phyloP scores from a whole-genome alignment of 345 rosid species.

The Eucalyptus rudis region DNA sequence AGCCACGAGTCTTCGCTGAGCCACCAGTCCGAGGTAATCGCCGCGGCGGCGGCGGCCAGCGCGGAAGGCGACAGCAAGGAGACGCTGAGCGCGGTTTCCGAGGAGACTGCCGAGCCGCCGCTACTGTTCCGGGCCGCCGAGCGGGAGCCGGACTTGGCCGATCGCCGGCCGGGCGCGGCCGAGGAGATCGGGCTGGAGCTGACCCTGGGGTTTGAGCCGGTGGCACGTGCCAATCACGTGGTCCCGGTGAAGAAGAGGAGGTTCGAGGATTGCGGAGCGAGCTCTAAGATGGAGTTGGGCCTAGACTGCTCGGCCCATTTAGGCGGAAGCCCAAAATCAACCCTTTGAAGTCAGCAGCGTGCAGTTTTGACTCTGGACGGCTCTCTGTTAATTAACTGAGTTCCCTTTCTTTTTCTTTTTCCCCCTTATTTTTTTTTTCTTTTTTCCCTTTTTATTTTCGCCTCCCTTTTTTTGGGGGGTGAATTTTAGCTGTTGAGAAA shows the following conservation, averaged over 20 bases:
- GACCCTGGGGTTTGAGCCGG: constrained; percentile 51
- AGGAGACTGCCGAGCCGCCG: constrained; percentile 35
- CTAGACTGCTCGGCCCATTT: constrained; percentile 2
- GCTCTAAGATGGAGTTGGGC: constrained; percentile 56
- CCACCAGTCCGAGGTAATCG: constrained; percentile 53
- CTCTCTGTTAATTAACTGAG: neutral
- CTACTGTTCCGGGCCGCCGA: constrained; percentile 9
- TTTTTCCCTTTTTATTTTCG: neutral
- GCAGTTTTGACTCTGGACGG: neutral
- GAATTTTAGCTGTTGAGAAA: neutral
- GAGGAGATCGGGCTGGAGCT: constrained; percentile 28
- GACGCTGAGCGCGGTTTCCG: constrained; percentile 53
- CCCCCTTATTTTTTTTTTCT: neutral
- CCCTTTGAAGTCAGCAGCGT: neutral
- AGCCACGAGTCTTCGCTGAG: constrained; percentile 91
- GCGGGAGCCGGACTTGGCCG: neutral
- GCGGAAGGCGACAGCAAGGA: constrained; percentile 55
- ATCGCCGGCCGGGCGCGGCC: neutral
- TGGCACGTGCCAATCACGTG: constrained; percentile 35
- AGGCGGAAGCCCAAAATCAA: neutral
- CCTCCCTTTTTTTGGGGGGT: neutral
- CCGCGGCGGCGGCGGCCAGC: constrained; percentile 43
- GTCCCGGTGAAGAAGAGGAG: constrained; percentile 70
- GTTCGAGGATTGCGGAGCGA: constrained; percentile 13
- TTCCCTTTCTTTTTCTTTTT: neutral